A percentile compares a stretch with the other conserved stretches of the same genome.
Conservation (phyloP, 176 grass and related monocot genomes). For the Carex pumila region DNA sequence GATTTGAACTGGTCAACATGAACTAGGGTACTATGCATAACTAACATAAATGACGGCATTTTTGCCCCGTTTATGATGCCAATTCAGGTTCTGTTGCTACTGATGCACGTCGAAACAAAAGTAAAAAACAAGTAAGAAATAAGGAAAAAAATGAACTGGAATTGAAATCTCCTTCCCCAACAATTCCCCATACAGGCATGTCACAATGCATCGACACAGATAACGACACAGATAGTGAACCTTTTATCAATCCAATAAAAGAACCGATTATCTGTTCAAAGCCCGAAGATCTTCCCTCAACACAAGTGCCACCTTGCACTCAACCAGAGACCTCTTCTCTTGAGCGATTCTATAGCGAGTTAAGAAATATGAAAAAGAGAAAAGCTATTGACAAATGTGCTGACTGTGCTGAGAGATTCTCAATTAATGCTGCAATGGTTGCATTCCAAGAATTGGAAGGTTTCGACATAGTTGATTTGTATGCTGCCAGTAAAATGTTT, state of each 20-base stretch:
- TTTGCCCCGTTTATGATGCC: background rate
- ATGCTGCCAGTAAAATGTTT: background rate
- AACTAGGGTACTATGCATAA: too few species aligned
- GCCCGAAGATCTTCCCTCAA: background rate
- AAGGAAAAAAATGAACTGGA: background rate
- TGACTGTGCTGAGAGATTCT: background rate
- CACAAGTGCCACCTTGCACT: background rate
- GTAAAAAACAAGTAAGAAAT: background rate
- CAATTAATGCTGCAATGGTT: constrained; percentile 1
- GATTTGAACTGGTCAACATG: too few species aligned
- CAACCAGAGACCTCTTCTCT: background rate
- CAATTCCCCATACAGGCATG: background rate
- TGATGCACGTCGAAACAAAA: background rate
- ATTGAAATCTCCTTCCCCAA: background rate
- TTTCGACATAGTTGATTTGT: background rate
- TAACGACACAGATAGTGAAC: background rate
- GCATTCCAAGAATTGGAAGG: background rate
- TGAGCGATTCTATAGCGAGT: background rate
- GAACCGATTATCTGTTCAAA: background rate
- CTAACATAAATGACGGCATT: too few species aligned
- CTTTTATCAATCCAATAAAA: background rate
- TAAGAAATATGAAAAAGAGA: background rate
- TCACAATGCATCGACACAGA: background rate
- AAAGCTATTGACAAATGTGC: background rate
- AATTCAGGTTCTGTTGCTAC: background rate